phyloP scores from a whole-genome alignment of 805 yeast genomes.

The Spencermartinsiella europaea region DNA sequence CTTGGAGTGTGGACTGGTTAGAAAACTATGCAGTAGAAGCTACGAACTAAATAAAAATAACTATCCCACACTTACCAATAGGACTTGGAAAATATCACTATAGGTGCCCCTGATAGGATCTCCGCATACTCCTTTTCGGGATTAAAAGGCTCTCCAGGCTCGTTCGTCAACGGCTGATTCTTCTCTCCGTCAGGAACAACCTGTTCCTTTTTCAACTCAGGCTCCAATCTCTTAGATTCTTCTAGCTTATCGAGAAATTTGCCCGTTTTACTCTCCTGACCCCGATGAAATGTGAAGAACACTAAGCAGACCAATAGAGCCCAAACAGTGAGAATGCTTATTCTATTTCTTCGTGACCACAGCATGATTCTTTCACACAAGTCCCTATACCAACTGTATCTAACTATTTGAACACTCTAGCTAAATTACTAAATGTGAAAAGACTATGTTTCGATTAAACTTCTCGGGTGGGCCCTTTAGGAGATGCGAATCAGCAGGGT shows the following conservation, averaged over 20 bases:
- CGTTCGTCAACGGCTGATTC: constrained; percentile 21
- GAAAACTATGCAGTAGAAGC: neutral
- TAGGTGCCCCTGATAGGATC: constrained; percentile 56
- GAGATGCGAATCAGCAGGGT: too few species aligned
- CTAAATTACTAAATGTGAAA: too few species aligned
- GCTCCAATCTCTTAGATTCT: constrained; percentile 13
- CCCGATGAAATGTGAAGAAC: constrained; percentile 34
- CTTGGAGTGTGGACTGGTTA: constrained; percentile 59
- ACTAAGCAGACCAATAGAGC: constrained; percentile 30
- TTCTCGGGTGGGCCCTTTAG: too few species aligned
- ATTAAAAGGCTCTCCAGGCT: constrained; percentile 36
- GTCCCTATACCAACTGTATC: too few species aligned
- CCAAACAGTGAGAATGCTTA: constrained; percentile 39
- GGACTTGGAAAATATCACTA: neutral
- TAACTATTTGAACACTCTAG: too few species aligned
- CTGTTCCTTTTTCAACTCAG: constrained; percentile 8
- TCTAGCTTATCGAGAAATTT: constrained; percentile 13
- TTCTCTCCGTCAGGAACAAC: constrained; percentile 13
- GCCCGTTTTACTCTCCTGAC: constrained; percentile 20
- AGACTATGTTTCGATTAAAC: too few species aligned
- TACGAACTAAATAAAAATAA: neutral
- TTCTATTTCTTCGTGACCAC: constrained; percentile 36
- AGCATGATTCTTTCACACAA: too few species aligned
- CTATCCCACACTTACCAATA: constrained; percentile 32
- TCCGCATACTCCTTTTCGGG: constrained; percentile 50